Percentiles rank a stretch among this genome's conserved stretches.
Evolutionary conservation across 2,329 filamentous ascomycete genomes (phyloP).

Genomic region (Calonectria ilicicola): DNA sequence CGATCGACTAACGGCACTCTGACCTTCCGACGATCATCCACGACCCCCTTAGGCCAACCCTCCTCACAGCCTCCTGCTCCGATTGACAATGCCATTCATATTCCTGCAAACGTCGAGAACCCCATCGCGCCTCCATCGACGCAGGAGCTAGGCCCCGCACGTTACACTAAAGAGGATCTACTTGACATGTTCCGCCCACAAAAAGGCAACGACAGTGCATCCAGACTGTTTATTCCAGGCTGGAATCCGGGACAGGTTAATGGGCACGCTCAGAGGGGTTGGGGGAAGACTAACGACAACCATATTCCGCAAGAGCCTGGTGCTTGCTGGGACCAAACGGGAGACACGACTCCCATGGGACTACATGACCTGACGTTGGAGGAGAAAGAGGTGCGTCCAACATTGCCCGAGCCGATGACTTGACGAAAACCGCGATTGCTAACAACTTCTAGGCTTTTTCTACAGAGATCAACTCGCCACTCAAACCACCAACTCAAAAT

Average conservation of each 20-base stretch:
- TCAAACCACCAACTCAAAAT: conserved; percentile 87
- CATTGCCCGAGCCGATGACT: conserved; percentile 15
- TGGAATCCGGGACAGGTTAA: conserved; percentile 85
- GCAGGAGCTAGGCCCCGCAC: conserved; percentile 58
- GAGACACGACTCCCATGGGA: conserved; percentile 77
- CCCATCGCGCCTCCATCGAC: conserved; percentile 45
- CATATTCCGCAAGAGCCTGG: conserved; percentile 85
- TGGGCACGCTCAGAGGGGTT: conserved; percentile 71
- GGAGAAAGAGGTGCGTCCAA: conserved; percentile 68
- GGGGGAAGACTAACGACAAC: conserved; percentile 82
- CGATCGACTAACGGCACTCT: conserved; percentile 72
- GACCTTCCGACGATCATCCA: conserved; percentile 74
- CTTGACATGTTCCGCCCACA: conserved; percentile 75
- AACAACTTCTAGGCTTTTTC: conserved; percentile 74
- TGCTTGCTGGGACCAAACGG: conserved; percentile 87
- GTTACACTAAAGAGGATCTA: conserved; percentile 84
- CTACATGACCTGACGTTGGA: conserved; percentile 76
- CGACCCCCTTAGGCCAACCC: conserved; percentile 61
- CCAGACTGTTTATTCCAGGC: conserved; percentile 76
- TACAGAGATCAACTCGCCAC: conserved; percentile 90
- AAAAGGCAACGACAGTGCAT: conserved; percentile 64
- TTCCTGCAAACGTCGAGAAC: conserved; percentile 49
- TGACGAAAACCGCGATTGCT: conserved; percentile 29
- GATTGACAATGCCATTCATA: conserved; percentile 55
- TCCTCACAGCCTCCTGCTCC: conserved; percentile 51